These are phyloP conservation scores for Saraca asoca DNA, from an alignment of 331 rosid genomes.

Conservation along the genomic window DNA sequence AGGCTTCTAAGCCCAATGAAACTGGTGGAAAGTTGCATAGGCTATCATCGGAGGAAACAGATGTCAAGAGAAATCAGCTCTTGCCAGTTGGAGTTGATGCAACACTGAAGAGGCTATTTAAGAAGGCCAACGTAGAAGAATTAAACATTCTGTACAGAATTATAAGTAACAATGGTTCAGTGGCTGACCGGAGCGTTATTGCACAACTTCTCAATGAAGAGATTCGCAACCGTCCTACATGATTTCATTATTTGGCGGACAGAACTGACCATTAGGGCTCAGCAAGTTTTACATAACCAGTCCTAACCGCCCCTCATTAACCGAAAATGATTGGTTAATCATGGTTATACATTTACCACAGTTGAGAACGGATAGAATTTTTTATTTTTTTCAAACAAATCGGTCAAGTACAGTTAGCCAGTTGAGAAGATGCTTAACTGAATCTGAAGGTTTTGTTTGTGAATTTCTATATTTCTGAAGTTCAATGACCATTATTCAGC, in stretches of 20 bases:
- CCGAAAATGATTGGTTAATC: too few species aligned
- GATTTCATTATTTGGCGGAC: conserved; percentile 49
- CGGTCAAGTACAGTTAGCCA: too few species aligned
- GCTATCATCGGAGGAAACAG: conserved; percentile 11
- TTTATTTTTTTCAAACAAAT: too few species aligned
- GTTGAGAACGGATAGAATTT: too few species aligned
- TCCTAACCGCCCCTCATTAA: too few species aligned
- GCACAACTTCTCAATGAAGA: conserved; percentile 67
- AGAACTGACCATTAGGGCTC: conserved; percentile 26
- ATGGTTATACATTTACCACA: too few species aligned
- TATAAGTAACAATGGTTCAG: conserved; percentile 52
- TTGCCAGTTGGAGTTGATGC: conserved; percentile 43
- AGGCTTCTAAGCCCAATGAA: conserved; percentile 44
- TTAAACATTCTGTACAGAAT: conserved; percentile 64
- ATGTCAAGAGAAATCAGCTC: conserved; percentile 39
- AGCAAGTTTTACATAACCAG: too few species aligned
- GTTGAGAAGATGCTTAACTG: too few species aligned
- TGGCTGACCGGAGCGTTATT: conserved; percentile 49
- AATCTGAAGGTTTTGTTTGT: too few species aligned
- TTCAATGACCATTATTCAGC: too few species aligned
- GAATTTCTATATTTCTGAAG: too few species aligned
- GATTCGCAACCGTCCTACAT: conserved; percentile 59
- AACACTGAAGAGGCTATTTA: conserved; percentile 56
- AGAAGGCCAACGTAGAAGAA: conserved; percentile 74
- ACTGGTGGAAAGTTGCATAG: conserved; percentile 37